Evolutionary conservation across 352 stramenopile genomes (phyloP).

Genomic region (Phytophthora uliginosa): DNA sequence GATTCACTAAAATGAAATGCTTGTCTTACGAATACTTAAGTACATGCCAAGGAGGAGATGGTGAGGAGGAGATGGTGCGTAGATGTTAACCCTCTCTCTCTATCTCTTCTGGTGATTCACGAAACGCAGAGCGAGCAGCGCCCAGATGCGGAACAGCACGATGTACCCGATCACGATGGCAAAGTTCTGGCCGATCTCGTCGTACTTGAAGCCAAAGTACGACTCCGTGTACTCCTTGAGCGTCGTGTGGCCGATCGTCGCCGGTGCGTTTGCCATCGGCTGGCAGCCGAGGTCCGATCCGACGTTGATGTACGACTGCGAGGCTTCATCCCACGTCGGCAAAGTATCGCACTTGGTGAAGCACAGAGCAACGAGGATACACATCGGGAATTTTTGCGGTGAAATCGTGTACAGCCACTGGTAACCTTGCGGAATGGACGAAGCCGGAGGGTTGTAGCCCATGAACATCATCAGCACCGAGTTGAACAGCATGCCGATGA

Average conservation of each 20-base stretch:
- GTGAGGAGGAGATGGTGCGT: not conserved
- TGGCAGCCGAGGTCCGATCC: constrained; percentile 1
- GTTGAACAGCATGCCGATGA: constrained; percentile 2
- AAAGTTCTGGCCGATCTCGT: constrained; percentile 5
- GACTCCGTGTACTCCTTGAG: constrained; percentile 7
- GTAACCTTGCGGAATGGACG: not conserved
- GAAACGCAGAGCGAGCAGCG: not conserved
- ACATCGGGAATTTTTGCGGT: constrained; percentile 1
- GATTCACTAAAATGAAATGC: not conserved
- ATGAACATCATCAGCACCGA: constrained; percentile 6
- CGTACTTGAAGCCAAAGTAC: constrained; percentile 5
- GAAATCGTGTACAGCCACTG: constrained; percentile 6
- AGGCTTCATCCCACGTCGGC: not conserved
- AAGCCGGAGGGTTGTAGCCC: constrained; percentile 1
- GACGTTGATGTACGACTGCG: constrained; percentile 1
- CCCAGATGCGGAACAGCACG: not conserved
- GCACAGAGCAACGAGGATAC: not conserved
- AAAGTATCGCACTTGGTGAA: constrained; percentile 3
- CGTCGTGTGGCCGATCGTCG: constrained; percentile 5
- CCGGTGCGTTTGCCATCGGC: not conserved
- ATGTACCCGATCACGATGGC: constrained; percentile 2
- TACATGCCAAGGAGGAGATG: not conserved
- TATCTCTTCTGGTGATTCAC: constrained; percentile 8
- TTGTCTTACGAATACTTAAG: not conserved
- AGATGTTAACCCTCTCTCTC: not conserved